Base-by-base conservation (phyloP, 306 rosid genomes). In the Styphnolobium japonicum region DNA sequence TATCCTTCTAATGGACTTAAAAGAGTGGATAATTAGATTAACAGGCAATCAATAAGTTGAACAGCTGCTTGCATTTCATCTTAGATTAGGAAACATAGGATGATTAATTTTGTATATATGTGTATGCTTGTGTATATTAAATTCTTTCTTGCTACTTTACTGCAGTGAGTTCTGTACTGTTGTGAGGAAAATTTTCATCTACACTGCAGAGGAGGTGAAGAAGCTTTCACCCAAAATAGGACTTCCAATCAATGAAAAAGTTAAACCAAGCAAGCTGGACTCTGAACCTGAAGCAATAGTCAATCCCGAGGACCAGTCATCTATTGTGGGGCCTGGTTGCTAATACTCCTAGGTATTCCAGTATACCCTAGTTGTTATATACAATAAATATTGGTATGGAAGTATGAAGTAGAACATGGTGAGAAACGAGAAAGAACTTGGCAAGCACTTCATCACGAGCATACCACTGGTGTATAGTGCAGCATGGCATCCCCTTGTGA, bases 141-240 rank as follows among this genome's bases (percentile, higher is more conserved):
- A 61, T 21, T 31, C 25, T 58, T 40, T 25, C 18, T 67, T n/a
- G 29, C 19, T 23, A 53, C 56, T 69, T 43, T 60, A 29, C 65
- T 80, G 84, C 83, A 92, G 97, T 63, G 97, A 92, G 91, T 92
- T 92, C 86, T 89, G 94, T 83, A 80, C 78, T 79, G 91, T 92
- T 83, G 97, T 86, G 46, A 86, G 91, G 83, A 92, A 92, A 85
- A 92, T 92, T 61, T 92, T 78, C 80, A 85, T 92, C 84, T 92
- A 92, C 73, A 92, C 97, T 25, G 64, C 78, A 10, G 94, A 92
- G 65, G 94, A 89, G 83, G 94, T 84, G 27, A 89, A 87, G 91
- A 88, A 85, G 89, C 85, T 92, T 64, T 88, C 94, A 1, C 88
- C 97, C 19, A 89, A 86, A 86, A 78, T 80, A 67, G 87, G 88